Conservation (phyloP, 2,329 filamentous ascomycete genomes). For the Teratosphaeria viscida region DNA sequence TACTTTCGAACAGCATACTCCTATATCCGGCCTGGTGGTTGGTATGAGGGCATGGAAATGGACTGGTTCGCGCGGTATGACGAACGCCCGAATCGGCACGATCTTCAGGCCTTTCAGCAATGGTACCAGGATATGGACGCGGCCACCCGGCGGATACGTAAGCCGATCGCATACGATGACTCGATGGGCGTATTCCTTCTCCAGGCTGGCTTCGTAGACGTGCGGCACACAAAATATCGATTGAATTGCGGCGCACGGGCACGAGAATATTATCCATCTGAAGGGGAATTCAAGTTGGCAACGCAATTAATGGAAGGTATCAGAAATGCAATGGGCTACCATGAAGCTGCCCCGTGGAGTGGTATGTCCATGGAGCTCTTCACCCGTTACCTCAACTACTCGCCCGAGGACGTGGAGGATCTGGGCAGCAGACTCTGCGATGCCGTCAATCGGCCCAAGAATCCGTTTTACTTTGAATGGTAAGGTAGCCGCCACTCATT, state of each 20-base stretch:
- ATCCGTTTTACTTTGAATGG: slow-evolving; percentile 3
- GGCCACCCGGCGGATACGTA: slow-evolving; percentile 55
- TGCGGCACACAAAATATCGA: neutral
- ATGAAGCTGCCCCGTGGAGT: slow-evolving; percentile 4
- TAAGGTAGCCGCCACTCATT: neutral
- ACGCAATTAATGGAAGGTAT: neutral
- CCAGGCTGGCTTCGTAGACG: slow-evolving; percentile 64
- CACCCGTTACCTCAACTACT: slow-evolving; percentile 52
- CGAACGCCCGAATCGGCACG: slow-evolving; percentile 45
- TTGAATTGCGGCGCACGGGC: neutral
- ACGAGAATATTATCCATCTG: slow-evolving; percentile 52
- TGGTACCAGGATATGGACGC: slow-evolving; percentile 62
- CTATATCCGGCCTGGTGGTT: slow-evolving; percentile 1
- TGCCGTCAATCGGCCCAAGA: neutral
- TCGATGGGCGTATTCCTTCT: slow-evolving; percentile 52
- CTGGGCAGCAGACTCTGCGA: slow-evolving; percentile 1
- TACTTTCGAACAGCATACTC: neutral
- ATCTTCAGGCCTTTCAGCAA: slow-evolving; percentile 43
- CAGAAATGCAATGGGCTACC: slow-evolving; percentile 5
- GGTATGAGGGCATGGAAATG: slow-evolving; percentile 71
- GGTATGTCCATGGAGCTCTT: slow-evolving; percentile 34
- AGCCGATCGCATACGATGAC: slow-evolving; percentile 56
- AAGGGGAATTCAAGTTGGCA: neutral
- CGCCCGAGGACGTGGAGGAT: slow-evolving; percentile 1
- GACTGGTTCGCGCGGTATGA: slow-evolving; percentile 69